Evolutionary conservation across 2,329 filamentous ascomycete genomes (phyloP).

Genomic region (Venturia carpophila): DNA sequence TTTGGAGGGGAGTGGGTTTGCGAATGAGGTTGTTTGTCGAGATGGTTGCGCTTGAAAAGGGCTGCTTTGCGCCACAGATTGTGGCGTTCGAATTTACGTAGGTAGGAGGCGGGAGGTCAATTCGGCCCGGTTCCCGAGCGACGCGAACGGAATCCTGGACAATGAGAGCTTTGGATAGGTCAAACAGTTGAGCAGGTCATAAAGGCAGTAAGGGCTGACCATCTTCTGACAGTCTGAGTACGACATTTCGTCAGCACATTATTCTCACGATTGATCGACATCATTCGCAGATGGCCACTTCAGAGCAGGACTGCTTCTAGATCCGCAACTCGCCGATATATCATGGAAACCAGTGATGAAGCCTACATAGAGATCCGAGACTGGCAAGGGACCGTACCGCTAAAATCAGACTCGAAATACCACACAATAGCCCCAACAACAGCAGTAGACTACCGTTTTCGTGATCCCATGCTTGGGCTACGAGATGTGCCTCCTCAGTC

Average conservation of each 20-base stretch:
- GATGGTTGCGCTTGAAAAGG: background rate
- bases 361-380: background rate
- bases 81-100: background rate
- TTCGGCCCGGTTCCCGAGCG: background rate
- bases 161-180: no score
- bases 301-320: background rate
- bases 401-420: constrained; percentile 1
- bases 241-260: no score
- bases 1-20: background rate
- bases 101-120: background rate
- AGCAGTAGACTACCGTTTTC: background rate
- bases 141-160: no score
- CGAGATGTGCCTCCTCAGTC: background rate
- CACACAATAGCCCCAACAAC: background rate
- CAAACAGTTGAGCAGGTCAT: no score
- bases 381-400: background rate
- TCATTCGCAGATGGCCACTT: no score
- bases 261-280: no score
- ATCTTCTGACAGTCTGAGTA: no score
- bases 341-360: background rate
- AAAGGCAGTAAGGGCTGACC: no score
- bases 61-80: background rate
- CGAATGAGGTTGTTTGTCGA: background rate
- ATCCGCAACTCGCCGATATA: background rate
- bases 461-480: background rate